Percentiles rank a stretch among this genome's conserved stretches.
Evolutionary conservation across 1,284 basidiomycete genomes (phyloP).

Genomic region (Cryptococcus floricola): DNA sequence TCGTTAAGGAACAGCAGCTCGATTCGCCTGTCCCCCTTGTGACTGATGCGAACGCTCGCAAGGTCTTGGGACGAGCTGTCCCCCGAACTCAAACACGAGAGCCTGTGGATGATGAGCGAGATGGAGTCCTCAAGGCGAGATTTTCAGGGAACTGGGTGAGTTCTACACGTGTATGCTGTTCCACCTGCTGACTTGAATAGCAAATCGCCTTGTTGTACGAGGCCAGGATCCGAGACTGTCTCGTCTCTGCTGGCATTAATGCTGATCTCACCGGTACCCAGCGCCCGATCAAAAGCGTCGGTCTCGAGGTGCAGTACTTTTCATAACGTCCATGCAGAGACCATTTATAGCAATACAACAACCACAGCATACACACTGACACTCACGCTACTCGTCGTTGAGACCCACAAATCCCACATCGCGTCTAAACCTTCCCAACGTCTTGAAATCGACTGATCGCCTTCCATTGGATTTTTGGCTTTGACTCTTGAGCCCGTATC

Average conservation of each 20-base stretch:
- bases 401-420: conserved; percentile 11
- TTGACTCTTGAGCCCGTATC: not conserved
- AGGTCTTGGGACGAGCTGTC: not conserved
- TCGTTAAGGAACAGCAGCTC: conserved; percentile 6
- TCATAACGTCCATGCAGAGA: conserved; percentile 20
- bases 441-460: not conserved
- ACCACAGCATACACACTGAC: not conserved
- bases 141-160: conserved; percentile 81
- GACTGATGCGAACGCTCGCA: not conserved
- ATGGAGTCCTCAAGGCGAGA: conserved; percentile 82
- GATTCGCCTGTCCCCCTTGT: conserved; percentile 16
- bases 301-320: conserved; percentile 88
- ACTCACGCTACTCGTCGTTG: not conserved
- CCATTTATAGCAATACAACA: too few relatives aligned
- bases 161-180: conserved; percentile 6
- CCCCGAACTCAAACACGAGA: not conserved
- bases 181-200: conserved; percentile 48
- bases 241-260: conserved; percentile 82
- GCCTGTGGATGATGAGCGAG: conserved; percentile 28
- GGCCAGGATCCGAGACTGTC: conserved; percentile 80
- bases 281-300: conserved; percentile 80
- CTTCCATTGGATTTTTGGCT: not conserved
- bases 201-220: conserved; percentile 91
- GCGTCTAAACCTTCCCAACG: not conserved
- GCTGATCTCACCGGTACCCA: conserved; percentile 79